Evolutionary conservation across 139 green algal species (phyloP).

Genomic region (Tetradesmus obliquus): DNA sequence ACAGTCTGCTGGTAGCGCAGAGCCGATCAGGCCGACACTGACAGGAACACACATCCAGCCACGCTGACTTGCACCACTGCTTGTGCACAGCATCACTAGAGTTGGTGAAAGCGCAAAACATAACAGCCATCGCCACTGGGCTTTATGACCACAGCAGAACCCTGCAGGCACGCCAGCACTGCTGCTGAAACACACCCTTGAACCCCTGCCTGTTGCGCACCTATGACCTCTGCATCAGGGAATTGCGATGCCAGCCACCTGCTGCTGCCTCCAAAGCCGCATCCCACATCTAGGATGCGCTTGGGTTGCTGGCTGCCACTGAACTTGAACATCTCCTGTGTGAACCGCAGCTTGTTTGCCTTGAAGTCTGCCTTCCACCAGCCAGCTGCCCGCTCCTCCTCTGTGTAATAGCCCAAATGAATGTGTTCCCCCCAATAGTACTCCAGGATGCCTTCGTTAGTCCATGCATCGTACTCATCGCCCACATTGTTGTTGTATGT

Average conservation of each 20-base stretch:
- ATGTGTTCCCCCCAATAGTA: slow-evolving; percentile 98
- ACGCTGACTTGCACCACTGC: too few species aligned
- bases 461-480: slow-evolving; percentile 96
- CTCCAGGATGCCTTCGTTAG: slow-evolving; percentile 87
- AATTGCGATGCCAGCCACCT: slow-evolving; percentile 87
- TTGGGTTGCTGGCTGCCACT: slow-evolving; percentile 52
- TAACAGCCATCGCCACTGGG: too few species aligned
- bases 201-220: slow-evolving; percentile 47
- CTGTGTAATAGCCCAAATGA: slow-evolving; percentile 94
- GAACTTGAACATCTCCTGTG: slow-evolving; percentile 68
- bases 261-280: slow-evolving; percentile 93
- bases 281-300: slow-evolving; percentile 93
- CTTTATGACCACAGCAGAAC: too few species aligned
- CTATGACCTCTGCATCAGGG: slow-evolving; percentile 74
- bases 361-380: slow-evolving; percentile 95
- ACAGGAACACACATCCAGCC: too few species aligned
- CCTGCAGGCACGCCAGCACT: not conserved
- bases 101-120: too few species aligned
- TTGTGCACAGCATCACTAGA: too few species aligned
- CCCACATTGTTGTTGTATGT: slow-evolving; percentile 91
- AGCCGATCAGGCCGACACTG: too few species aligned
- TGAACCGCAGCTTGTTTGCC: slow-evolving; percentile 85
- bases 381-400: slow-evolving; percentile 75
- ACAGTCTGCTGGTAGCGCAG: too few species aligned
- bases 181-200: not conserved